phyloP scores from a whole-genome alignment of 2,329 filamentous ascomycete genomes.

The Colletotrichum gloeosporioides region DNA sequence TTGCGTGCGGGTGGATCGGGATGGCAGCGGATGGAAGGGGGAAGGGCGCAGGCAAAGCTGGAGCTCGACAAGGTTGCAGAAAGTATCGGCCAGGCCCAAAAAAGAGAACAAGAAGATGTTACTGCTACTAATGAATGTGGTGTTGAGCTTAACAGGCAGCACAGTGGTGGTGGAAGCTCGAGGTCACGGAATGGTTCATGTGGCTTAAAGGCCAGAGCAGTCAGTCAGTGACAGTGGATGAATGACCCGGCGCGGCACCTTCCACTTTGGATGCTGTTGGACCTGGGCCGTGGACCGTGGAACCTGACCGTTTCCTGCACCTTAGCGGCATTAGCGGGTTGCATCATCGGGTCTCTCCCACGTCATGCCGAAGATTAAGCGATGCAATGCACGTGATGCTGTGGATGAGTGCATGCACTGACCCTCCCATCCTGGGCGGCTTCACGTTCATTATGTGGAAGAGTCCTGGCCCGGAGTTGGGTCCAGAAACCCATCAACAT shows the following conservation, averaged over 20 bases:
- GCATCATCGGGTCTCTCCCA: slow-evolving; percentile 13
- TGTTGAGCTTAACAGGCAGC: not conserved
- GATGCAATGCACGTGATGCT: slow-evolving; percentile 33
- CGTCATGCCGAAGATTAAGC: slow-evolving; percentile 33
- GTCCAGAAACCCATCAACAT: not conserved
- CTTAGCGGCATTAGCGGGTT: slow-evolving; percentile 26
- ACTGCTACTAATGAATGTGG: not conserved
- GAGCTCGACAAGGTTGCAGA: not conserved
- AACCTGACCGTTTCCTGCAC: slow-evolving; percentile 29
- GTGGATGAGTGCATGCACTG: not conserved
- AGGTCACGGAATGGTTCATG: not conserved
- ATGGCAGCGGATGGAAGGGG: not conserved
- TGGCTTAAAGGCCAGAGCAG: not conserved
- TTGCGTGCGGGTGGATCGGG: not conserved
- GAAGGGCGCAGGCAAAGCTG: not conserved
- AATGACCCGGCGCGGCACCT: slow-evolving; percentile 14
- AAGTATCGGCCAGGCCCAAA: not conserved
- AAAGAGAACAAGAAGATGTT: not conserved
- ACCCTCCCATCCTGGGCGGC: not conserved
- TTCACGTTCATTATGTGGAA: not conserved
- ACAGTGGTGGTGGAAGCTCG: not conserved
- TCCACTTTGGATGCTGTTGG: slow-evolving; percentile 13
- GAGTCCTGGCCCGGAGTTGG: not conserved
- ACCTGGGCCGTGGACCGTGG: not conserved
- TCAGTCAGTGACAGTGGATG: not conserved